These are phyloP conservation scores for Globisporangium irregulare DNA, from an alignment of 352 stramenopile genomes.

Conservation along the genomic window DNA sequence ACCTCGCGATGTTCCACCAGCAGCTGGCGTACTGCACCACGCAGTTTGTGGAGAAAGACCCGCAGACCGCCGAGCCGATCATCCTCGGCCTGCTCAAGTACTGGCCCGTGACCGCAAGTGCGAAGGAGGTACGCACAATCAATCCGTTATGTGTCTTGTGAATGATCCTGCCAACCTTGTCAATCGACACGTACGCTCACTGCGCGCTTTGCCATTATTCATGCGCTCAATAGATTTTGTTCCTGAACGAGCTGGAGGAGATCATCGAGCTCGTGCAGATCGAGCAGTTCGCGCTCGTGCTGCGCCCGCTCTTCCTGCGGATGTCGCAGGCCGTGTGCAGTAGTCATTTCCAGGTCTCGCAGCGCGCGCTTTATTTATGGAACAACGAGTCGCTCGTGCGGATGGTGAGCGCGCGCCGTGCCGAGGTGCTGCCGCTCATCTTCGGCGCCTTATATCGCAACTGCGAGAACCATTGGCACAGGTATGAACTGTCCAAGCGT, in stretches of 20 bases:
- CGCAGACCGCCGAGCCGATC: constrained; percentile 92
- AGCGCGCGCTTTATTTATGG: constrained; percentile 98
- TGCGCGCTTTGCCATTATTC: too few relatives aligned
- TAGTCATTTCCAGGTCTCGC: constrained; percentile 95
- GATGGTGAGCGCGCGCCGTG: constrained; percentile 92
- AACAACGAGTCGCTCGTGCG: constrained; percentile 98
- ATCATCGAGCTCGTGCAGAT: constrained; percentile 95
- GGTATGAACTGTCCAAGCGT: constrained; percentile 18
- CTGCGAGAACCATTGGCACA: constrained; percentile 93
- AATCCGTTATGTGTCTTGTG: too few relatives aligned
- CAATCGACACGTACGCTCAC: too few relatives aligned
- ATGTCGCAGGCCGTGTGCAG: constrained; percentile 88
- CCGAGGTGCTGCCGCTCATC: constrained; percentile 93
- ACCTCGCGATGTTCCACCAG: constrained; percentile 96
- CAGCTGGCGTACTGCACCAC: constrained; percentile 99
- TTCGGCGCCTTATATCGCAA: constrained; percentile 89
- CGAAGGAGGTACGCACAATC: constrained; percentile 65
- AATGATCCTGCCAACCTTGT: too few relatives aligned
- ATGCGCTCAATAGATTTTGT: constrained; percentile 56
- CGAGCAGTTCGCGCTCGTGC: constrained; percentile 61
- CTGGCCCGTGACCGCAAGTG: constrained; percentile 91
- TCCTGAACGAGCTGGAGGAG: constrained; percentile 98
- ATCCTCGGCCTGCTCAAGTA: constrained; percentile 93
- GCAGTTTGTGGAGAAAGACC: constrained; percentile 99
- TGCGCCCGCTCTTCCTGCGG: constrained; percentile 73